phyloP scores from a whole-genome alignment of 192 early-diverging fungal species.

The Backusella australiensis region DNA sequence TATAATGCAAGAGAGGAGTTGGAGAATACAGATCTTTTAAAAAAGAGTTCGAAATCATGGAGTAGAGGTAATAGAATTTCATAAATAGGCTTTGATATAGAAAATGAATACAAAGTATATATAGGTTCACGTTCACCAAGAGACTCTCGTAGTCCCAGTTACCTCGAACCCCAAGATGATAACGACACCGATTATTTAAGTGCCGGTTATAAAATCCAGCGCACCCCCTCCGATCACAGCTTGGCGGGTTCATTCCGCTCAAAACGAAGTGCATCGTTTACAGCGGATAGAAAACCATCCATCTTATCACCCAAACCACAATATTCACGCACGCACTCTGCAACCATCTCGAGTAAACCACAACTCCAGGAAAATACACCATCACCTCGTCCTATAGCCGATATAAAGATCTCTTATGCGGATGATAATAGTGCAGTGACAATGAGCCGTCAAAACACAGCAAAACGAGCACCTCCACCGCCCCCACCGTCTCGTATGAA shows the following conservation, averaged over 20 bases:
- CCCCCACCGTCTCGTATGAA: slow-evolving; percentile 1
- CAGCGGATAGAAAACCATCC: not conserved
- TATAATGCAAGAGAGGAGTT: not conserved
- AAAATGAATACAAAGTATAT: not conserved
- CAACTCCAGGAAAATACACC: not conserved
- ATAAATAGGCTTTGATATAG: too few species aligned
- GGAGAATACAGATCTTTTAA: not conserved
- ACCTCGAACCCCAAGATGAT: not conserved
- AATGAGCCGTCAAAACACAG: not conserved
- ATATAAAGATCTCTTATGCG: not conserved
- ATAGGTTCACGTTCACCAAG: not conserved
- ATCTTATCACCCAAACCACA: not conserved
- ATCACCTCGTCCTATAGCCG: not conserved
- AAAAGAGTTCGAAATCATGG: not conserved
- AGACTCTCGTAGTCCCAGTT: not conserved
- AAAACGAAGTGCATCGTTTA: not conserved
- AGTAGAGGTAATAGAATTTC: not conserved
- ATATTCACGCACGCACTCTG: not conserved
- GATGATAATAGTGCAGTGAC: not conserved
- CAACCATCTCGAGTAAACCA: not conserved
- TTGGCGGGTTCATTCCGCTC: not conserved
- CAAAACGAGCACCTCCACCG: slow-evolving; percentile 23
- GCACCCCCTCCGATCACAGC: not conserved
- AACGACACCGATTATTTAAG: not conserved
- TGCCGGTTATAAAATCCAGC: not conserved